A percentile compares a stretch with the other conserved stretches of the same genome.
phyloP scores from a whole-genome alignment of 2,329 filamentous ascomycete genomes.

The Trichoderma sp. region DNA sequence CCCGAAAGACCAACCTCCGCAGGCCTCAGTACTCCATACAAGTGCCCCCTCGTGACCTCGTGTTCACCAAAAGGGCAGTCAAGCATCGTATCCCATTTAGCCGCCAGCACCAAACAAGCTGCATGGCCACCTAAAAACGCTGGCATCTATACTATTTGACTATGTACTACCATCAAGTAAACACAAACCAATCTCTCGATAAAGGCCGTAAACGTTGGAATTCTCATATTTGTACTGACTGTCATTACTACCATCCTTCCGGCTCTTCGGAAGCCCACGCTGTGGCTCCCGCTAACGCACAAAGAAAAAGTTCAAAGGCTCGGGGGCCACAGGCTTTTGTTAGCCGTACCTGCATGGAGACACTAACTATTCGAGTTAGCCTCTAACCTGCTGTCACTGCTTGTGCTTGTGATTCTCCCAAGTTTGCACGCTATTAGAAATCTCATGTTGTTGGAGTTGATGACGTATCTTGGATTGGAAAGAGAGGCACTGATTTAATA shows the following conservation, averaged over 20 bases:
- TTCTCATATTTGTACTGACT: neutral
- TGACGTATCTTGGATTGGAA: neutral
- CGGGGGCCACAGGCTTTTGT: conserved; percentile 9
- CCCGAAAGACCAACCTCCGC: neutral
- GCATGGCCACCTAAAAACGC: neutral
- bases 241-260: neutral
- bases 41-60: conserved; percentile 9
- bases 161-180: neutral
- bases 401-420: neutral
- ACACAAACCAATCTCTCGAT: neutral
- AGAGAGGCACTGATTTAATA: neutral
- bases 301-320: neutral
- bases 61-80: neutral
- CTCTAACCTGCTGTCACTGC: neutral
- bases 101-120: neutral
- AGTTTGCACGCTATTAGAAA: neutral
- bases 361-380: neutral
- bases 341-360: conserved; percentile 10
- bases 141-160: neutral
- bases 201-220: neutral
- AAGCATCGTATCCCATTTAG: conserved; percentile 14
- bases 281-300: conserved; percentile 11
- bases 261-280: neutral
- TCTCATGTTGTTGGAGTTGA: neutral
- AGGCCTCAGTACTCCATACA: neutral